phyloP scores from a whole-genome alignment of 345 rosid genomes.

The Syzygium jambos region DNA sequence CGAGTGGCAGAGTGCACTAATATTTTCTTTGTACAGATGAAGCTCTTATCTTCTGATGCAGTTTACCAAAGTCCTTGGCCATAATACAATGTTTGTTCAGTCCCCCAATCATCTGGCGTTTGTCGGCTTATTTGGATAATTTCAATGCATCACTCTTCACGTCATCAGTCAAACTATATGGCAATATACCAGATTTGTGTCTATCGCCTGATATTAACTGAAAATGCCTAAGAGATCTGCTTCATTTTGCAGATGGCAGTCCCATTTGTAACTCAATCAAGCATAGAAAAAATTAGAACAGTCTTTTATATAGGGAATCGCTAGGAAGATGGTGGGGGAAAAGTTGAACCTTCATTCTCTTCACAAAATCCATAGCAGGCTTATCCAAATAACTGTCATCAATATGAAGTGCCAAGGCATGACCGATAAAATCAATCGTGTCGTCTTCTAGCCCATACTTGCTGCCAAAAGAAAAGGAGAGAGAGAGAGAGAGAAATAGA shows the following conservation, averaged over 20 bases:
- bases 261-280: not conserved
- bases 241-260: not conserved
- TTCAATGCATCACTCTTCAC: not conserved
- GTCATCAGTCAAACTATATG: not conserved
- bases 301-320: not conserved
- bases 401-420: constrained; percentile 79
- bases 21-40: not conserved
- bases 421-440: constrained; percentile 82
- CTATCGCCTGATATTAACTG: not conserved
- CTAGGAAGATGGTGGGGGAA: not conserved
- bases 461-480: constrained; percentile 12
- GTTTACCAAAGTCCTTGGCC: not conserved
- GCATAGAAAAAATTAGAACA: not conserved
- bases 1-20: not conserved
- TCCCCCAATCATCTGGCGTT: not conserved
- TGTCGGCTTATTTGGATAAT: not conserved
- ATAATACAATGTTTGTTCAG: not conserved
- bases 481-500: not conserved
- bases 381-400: constrained; percentile 73
- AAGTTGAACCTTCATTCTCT: constrained; percentile 62
- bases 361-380: constrained; percentile 72
- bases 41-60: not conserved
- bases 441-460: constrained; percentile 91
- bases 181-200: not conserved
- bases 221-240: not conserved